These are phyloP conservation scores for Claviceps maximensis DNA, from an alignment of 2,329 filamentous ascomycete species.

Conservation along the genomic window DNA sequence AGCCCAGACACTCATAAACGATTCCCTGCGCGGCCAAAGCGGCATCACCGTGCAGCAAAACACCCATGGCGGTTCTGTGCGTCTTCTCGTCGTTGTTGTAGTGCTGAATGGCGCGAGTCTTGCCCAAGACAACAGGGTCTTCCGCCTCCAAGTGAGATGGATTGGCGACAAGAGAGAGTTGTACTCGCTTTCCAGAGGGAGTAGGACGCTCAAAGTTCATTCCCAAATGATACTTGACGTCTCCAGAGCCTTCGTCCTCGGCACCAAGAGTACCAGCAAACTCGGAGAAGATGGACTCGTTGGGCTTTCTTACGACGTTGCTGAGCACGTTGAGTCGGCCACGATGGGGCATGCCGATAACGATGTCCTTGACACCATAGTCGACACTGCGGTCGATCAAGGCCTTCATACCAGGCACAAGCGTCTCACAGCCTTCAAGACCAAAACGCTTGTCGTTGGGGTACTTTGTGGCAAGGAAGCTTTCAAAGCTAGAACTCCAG, in stretches of 20 bases:
- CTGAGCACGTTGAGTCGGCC: constrained; percentile 94
- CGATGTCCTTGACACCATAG: constrained; percentile 96
- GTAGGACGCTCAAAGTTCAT: constrained; percentile 99
- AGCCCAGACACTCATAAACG: constrained; percentile 96
- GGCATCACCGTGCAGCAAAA: constrained; percentile 92
- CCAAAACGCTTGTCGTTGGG: constrained; percentile 99
- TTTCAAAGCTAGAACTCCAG: constrained; percentile 96
- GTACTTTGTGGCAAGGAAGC: constrained; percentile 92
- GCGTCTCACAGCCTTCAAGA: constrained; percentile 89
- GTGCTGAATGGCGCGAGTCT: constrained; percentile 95
- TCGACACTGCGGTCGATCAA: constrained; percentile 97
- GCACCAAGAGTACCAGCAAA: constrained; percentile 81
- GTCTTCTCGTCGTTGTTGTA: constrained; percentile 95
- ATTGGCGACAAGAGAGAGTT: constrained; percentile 95
- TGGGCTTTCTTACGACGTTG: constrained; percentile 97
- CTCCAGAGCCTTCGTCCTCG: constrained; percentile 90
- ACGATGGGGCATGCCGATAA: constrained; percentile 99
- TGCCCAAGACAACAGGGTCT: constrained; percentile 93
- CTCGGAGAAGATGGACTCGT: constrained; percentile 98
- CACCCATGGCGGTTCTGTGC: constrained; percentile 83
- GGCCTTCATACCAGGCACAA: constrained; percentile 98
- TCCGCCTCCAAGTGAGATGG: constrained; percentile 97
- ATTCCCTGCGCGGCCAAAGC: constrained; percentile 94
- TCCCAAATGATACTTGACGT: constrained; percentile 98
- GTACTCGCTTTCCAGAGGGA: constrained; percentile 96